phyloP scores from a whole-genome alignment of 2,329 filamentous ascomycete species.

The Colletotrichum spinosum region DNA sequence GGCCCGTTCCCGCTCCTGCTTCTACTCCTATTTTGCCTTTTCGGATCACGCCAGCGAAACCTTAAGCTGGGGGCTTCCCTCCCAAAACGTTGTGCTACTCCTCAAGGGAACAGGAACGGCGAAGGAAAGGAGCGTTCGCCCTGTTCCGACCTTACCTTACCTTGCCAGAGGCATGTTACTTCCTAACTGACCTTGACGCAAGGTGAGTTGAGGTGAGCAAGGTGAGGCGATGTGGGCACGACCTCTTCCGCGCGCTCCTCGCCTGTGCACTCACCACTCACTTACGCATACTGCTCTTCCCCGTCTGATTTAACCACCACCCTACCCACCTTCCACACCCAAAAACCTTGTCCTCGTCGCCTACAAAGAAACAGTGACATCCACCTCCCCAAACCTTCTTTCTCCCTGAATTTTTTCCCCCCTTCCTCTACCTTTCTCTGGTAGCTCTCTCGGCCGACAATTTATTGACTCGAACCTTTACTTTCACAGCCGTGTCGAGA shows the following conservation, averaged over 20 bases:
- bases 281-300: not conserved
- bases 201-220: not conserved
- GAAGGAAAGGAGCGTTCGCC: not conserved
- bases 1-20: not conserved
- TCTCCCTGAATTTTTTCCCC: not conserved
- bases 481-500: not conserved
- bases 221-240: not conserved
- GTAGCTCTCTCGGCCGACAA: not conserved
- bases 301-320: constrained; percentile 3
- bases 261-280: too few species aligned
- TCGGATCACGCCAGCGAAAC: too few species aligned
- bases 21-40: too few species aligned
- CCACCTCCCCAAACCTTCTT: constrained; percentile 1
- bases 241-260: not conserved
- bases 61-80: too few species aligned
- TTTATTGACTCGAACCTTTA: not conserved
- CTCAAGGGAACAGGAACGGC: not conserved
- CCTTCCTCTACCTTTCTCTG: not conserved
- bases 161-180: not conserved
- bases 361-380: constrained; percentile 15
- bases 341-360: not conserved
- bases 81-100: not conserved
- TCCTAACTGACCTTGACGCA: not conserved
- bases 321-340: constrained; percentile 2
- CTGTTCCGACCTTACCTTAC: not conserved